Evolutionary conservation across 2,329 filamentous ascomycete genomes (phyloP).

Genomic region (Penicillium sp.): DNA sequence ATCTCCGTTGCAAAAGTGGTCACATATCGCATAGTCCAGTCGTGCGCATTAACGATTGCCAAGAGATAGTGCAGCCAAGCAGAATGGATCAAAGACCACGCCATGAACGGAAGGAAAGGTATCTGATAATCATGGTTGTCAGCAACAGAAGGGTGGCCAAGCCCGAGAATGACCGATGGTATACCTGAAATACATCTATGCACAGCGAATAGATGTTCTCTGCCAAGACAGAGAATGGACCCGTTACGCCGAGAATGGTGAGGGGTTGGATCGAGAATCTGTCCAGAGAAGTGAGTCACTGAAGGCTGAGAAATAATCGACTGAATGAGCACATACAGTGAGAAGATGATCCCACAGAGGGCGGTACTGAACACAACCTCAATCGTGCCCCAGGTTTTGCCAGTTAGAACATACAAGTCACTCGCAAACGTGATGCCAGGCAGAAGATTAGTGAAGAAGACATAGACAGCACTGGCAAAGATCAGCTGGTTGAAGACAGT

Average conservation of each 20-base stretch:
- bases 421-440: slow-evolving; percentile 69
- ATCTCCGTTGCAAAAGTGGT: slow-evolving; percentile 68
- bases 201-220: slow-evolving; percentile 67
- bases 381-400: slow-evolving; percentile 65
- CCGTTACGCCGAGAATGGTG: slow-evolving; percentile 67
- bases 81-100: slow-evolving; percentile 67
- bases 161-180: slow-evolving; percentile 8
- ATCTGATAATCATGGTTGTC: slow-evolving; percentile 14
- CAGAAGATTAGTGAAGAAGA: slow-evolving; percentile 68
- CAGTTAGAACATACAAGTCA: slow-evolving; percentile 64
- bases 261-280: slow-evolving; percentile 63
- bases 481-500: slow-evolving; percentile 64
- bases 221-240: slow-evolving; percentile 67
- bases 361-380: slow-evolving; percentile 69
- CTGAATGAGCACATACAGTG: slow-evolving; percentile 46
- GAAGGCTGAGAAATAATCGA: neutral
- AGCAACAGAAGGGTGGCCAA: neutral
- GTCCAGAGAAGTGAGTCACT: neutral
- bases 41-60: slow-evolving; percentile 67
- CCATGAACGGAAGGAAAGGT: slow-evolving; percentile 67
- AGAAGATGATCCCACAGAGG: slow-evolving; percentile 64
- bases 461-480: slow-evolving; percentile 64
- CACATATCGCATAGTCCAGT: slow-evolving; percentile 71
- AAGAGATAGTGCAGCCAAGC: slow-evolving; percentile 67
- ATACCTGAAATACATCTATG: slow-evolving; percentile 56